Conservation (phyloP, 495 filamentous ascomycete genomes). For the Penicillium roqueforti region DNA sequence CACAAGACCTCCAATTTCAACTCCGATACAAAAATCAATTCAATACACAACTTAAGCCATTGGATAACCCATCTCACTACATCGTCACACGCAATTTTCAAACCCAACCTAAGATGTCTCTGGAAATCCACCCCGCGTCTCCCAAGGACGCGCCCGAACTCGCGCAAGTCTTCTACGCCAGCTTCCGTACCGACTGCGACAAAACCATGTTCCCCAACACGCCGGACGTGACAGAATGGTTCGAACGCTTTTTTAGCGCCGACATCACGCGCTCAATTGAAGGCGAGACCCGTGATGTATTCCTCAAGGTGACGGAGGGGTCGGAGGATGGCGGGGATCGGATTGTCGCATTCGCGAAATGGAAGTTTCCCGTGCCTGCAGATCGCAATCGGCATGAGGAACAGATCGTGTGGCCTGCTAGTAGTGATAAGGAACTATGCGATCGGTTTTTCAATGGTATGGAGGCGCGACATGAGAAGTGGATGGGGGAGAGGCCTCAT, state of each 20-base stretch:
- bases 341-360: constrained; percentile 26
- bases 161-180: constrained; percentile 17
- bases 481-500: constrained; percentile 25
- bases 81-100: background rate
- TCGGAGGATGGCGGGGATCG: constrained; percentile 8
- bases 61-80: background rate
- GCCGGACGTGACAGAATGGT: constrained; percentile 24
- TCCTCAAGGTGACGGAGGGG: constrained; percentile 17
- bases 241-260: constrained; percentile 4
- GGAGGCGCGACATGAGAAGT: constrained; percentile 12
- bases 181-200: constrained; percentile 23
- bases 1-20: background rate
- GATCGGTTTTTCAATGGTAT: constrained; percentile 24
- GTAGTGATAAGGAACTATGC: constrained; percentile 19
- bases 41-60: background rate
- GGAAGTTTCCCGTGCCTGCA: constrained; percentile 14
- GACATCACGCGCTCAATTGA: background rate
- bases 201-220: constrained; percentile 24
- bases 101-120: constrained; percentile 11
- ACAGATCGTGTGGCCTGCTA: constrained; percentile 12
- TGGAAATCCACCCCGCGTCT: constrained; percentile 13
- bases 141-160: constrained; percentile 17
- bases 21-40: background rate
- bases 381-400: constrained; percentile 13
- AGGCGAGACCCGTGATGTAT: constrained; percentile 1